Percentiles rank a stretch among this genome's conserved stretches.
Conservation (phyloP, 768 basidiomycete genomes). For the Imleria badia region DNA sequence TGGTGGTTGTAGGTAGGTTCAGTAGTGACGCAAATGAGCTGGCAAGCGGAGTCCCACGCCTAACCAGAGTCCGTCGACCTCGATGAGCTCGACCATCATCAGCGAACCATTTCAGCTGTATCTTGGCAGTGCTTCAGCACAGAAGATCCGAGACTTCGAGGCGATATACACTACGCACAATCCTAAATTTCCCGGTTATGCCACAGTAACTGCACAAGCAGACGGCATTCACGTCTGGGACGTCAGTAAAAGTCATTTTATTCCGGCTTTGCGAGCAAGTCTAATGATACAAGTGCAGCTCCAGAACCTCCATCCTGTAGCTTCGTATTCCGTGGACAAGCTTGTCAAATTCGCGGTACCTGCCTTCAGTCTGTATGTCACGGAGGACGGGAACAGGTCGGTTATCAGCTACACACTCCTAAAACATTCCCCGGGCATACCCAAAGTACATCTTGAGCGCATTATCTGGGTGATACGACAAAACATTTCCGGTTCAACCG, state of each 20-base stretch:
- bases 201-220: conserved; percentile 65
- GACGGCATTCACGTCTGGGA: conserved; percentile 78
- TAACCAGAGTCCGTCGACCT: neutral
- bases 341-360: conserved; percentile 60
- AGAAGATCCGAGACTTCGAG: neutral
- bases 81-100: conserved; percentile 31
- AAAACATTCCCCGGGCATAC: conserved; percentile 45
- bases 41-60: conserved; percentile 3
- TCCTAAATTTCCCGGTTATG: conserved; percentile 48
- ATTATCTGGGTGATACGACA: conserved; percentile 67
- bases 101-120: conserved; percentile 33
- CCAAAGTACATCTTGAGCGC: conserved; percentile 41
- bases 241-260: conserved; percentile 40
- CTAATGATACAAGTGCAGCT: conserved; percentile 42
- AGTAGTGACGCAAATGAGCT: too few relatives aligned
- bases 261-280: neutral
- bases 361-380: conserved; percentile 44
- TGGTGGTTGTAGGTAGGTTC: conserved; percentile 11
- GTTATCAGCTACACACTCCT: conserved; percentile 60
- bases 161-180: conserved; percentile 21
- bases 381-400: conserved; percentile 32
- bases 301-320: conserved; percentile 60
- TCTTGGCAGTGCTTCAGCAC: conserved; percentile 21
- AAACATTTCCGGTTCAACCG: conserved; percentile 38
- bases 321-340: conserved; percentile 71